Conservation (phyloP, 2,329 filamentous ascomycete species). For the Fusarium praegraminearum region DNA sequence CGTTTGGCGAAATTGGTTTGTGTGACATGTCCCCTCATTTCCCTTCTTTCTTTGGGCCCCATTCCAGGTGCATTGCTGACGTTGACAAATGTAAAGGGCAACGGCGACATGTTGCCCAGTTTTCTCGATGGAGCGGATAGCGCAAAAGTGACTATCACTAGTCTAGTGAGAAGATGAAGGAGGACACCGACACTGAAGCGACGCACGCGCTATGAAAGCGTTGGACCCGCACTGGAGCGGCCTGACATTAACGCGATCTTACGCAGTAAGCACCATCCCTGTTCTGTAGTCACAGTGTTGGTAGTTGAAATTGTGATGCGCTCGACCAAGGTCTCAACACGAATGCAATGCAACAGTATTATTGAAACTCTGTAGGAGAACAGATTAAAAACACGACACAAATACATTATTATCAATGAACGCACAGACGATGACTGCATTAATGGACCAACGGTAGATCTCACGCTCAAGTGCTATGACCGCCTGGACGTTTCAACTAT, state of each 20-base stretch:
- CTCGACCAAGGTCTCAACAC: neutral
- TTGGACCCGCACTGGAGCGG: neutral
- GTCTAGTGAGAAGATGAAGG: neutral
- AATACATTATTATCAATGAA: neutral
- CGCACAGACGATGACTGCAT: neutral
- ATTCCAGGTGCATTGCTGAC: constrained; percentile 14
- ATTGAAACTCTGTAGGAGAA: neutral
- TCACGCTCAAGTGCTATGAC: neutral
- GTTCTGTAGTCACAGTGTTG: neutral
- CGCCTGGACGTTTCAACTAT: neutral
- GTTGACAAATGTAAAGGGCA: constrained; percentile 15
- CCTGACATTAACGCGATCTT: neutral
- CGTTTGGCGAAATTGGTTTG: constrained; percentile 24
- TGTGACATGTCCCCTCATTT: constrained; percentile 23
- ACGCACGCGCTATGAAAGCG: neutral
- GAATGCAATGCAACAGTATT: neutral
- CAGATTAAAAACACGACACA: neutral
- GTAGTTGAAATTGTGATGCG: too few species aligned
- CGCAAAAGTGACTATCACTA: neutral
- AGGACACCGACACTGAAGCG: neutral
- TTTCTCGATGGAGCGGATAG: accelerated
- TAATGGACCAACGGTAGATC: neutral
- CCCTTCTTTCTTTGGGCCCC: constrained; percentile 10
- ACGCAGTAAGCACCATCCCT: neutral
- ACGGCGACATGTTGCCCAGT: neutral